A percentile compares a stretch with the other conserved stretches of the same genome.
These are phyloP conservation scores for Parascedosporium putredinis DNA, from an alignment of 2,329 filamentous ascomycete genomes.

Conservation along the genomic window DNA sequence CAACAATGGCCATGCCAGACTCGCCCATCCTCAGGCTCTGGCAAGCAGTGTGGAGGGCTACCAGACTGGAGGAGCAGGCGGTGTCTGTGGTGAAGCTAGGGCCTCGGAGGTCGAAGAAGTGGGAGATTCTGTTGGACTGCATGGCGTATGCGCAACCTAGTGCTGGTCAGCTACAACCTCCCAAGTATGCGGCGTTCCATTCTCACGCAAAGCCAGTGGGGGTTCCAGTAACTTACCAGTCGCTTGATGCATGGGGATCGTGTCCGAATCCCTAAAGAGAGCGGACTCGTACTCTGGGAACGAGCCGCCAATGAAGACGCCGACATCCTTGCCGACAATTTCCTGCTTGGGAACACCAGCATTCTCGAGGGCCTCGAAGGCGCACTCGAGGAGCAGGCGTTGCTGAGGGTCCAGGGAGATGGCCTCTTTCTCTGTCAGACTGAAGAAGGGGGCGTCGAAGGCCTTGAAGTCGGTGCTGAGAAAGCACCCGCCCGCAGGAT, in stretches of 20 bases:
- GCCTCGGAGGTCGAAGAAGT: conserved; percentile 44
- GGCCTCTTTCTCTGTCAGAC: conserved; percentile 39
- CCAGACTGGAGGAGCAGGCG: conserved; percentile 40
- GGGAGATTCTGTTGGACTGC: conserved; percentile 42
- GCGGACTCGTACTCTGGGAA: conserved; percentile 38
- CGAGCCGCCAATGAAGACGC: conserved; percentile 38
- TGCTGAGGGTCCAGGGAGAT: conserved; percentile 41
- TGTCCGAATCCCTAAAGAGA: conserved; percentile 32
- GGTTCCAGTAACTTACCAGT: conserved; percentile 32
- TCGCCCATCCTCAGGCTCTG: conserved; percentile 38
- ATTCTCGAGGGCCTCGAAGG: conserved; percentile 43
- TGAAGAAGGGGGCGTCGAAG: conserved; percentile 44
- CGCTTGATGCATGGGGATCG: conserved; percentile 40
- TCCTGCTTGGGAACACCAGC: conserved; percentile 37
- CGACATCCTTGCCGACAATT: conserved; percentile 36
- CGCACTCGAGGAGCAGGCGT: conserved; percentile 39
- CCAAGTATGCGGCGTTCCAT: too few relatives aligned
- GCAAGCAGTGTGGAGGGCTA: conserved; percentile 38
- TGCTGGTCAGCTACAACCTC: too few relatives aligned
- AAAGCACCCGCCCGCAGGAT: conserved; percentile 27
- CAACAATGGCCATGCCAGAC: conserved; percentile 33
- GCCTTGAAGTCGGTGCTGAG: conserved; percentile 33
- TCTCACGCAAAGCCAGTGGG: too few relatives aligned
- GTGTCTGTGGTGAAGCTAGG: conserved; percentile 42
- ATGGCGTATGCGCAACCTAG: conserved; percentile 37